phyloP scores from a whole-genome alignment of 202 grass and related monocot species.

The Dendrocalamus latiflorus region DNA sequence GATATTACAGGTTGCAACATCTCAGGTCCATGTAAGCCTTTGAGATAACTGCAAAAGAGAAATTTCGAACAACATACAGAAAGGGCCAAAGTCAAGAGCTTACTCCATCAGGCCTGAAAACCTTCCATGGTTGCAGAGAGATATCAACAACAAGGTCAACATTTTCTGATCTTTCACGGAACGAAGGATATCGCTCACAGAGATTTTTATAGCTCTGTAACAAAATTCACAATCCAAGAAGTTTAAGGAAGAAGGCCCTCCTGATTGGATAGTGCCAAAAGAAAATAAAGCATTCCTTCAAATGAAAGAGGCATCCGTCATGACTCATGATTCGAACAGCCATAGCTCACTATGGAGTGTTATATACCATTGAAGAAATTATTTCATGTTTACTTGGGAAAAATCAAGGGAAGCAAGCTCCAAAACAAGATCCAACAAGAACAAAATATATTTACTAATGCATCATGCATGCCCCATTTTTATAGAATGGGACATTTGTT shows the following conservation, averaged over 20 bases:
- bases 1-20: background rate
- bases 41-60: no score
- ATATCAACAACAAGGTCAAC: slow-evolving; percentile 95
- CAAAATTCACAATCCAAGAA: background rate
- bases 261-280: background rate
- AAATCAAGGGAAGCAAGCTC: no score
- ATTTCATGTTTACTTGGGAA: background rate
- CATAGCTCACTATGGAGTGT: background rate
- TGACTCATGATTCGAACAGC: background rate
- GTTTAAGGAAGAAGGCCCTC: background rate
- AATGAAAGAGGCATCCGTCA: background rate
- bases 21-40: no score
- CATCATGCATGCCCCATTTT: no score
- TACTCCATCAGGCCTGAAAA: slow-evolving; percentile 97
- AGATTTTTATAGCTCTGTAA: slow-evolving; percentile 79
- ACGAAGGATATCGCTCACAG: slow-evolving; percentile 80
- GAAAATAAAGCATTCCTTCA: background rate
- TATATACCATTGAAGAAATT: background rate
- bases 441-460: no score
- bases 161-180: slow-evolving; percentile 98
- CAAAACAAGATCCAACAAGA: no score
- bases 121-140: slow-evolving; percentile 94
- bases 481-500: no score
- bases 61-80: slow-evolving; percentile 28
- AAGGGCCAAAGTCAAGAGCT: slow-evolving; percentile 31